Base-by-base conservation (phyloP, 306 rosid species). In the Begonia masoniana region DNA sequence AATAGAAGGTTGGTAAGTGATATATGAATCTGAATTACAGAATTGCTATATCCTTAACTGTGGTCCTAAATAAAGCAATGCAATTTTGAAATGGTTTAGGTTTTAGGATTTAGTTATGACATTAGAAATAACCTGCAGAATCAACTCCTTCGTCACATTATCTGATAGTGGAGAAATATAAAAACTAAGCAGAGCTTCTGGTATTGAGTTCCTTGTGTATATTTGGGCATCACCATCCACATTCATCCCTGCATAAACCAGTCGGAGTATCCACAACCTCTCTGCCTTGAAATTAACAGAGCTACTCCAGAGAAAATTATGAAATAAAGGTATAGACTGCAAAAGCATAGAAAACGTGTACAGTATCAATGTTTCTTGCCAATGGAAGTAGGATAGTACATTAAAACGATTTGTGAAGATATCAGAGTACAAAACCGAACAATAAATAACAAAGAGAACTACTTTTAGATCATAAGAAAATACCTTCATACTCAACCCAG, bases 261-360 rank as follows among this genome's bases (percentile, higher is more conserved):
- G 73, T 52, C 88, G 81, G 71, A 89, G 84, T 23, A 85, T 74
- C 97, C 97, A 89, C 56, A 70, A 45, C 75, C 94, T 89, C 68
- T 89, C 94, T 19, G 87, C 69, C 75, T 75, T 82, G 68, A 74
- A 74, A 65, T 80, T 82, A 15, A 71, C 66, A 12, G 97, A 76
- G 57, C 76, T 67, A 61, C 94, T 85, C 94, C 94, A 78, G 47
- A 82, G 76, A 54, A 80, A 76, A 52, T 76, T 67, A 47, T 77
- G 71, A 65, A 89, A 85, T 70, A 85, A 56, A 65, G 89, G 95
- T 46, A 89, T 56, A 59, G 56, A 87, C 97, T 89, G 73, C 75
- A 72, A 50, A 55, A 61, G 73, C 58, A 17, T 59, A 64, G 61
- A 15, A 68, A 54, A 55, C 58, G 61, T 39, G 58, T 43, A 31